Evolutionary conservation across 2,329 filamentous ascomycete species (phyloP), one percentile per base, ranked within the genome.

Genomic region (Myrmaecium sp.): DNA sequence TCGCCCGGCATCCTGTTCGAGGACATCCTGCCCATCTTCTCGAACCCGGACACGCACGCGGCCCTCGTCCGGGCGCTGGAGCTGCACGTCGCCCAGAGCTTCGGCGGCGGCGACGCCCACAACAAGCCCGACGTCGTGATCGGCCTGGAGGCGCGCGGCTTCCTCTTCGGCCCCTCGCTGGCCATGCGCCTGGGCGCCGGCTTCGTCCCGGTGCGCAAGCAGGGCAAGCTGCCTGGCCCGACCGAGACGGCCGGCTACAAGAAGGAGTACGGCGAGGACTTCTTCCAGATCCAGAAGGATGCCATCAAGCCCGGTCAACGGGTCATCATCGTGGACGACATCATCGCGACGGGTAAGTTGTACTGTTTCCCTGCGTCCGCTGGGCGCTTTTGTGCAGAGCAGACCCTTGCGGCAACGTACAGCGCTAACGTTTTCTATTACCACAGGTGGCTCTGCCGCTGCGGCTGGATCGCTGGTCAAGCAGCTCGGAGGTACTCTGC

Each of bases 1-100:
- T 74, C 77, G 38, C 74, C 78, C 23, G 86, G 89, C 52, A 86
- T 98, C 49, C 66, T 92, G 45, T 98, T 98, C 57, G 82, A 94
- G 61, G 89, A 98, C 52, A 95, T 98, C 57, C 75, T 98, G 55
- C 89, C 89, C 34, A 75, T 95, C 49, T 95, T 98, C 63, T 73
- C 80, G 51, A 67, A 82, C 47, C 72, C 74, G 29, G 48, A 53
- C 27, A 64, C 79, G 34, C 86, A 94, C 58, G 63, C 68, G 40
- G 66, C 71, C 30, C 74, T 98, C 32, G 63, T 94, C 51, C 69
- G 74, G 43, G 81, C 82, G 25, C 76, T 95, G 40, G 79, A 92
- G 55, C 64, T 94, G 35, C 76, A 92, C 53, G 66, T 92, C 36
- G 57, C 66, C 30, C 60, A 74, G 42, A 63, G 64, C 35, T 75